Evolutionary conservation across 805 yeast genomes (phyloP), one percentile per base, ranked within the genome.

Genomic region (Kazachstania psychrophila): DNA sequence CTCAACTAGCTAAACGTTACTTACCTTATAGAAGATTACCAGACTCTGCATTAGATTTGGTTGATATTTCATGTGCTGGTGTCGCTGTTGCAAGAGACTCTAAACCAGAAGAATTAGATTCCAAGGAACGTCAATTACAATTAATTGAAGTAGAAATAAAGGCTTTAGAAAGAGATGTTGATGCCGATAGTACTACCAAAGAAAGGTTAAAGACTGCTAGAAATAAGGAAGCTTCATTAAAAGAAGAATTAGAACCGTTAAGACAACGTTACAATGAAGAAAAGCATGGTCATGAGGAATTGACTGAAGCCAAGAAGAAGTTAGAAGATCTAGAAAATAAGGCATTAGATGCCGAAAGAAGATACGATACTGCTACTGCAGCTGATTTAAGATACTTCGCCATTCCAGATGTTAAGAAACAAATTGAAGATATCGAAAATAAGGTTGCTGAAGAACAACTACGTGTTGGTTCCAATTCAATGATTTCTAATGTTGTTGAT

Each of bases 61-160:
- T 89, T 46, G 98, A 89, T 66, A 96, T 92, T 58, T 73, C 96
- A 6, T 94, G 96, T 30, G 97, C 97, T 3, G 73, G 94, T 39
- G 97, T 92, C 29, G 97, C 97, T 1, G 98, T 92, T 36, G 95
- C 96, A 4, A 77, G 98, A 64, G 98, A 92, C 60, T 89, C 97
- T 3, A 86, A 85, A 59, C 98, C 98, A 2, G 98, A 92, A 62
- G 96, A 87, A 60, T 71, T 92, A 52, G 98, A 92, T 65, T 80
- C 79, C 31, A 73, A 87, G 49, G 98, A 92, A 64, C 83, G 98
- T 62, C 86, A 86, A 64, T 70, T 88, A 33, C 94, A 87, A 58
- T 73, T 92, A 48, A 65, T 92, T 24, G 95, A 89, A 52, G 97
- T 92, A 40, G 98, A 92, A 64, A 89, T 92, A 56, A 85, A 86